Conservation (phyloP, 208 protist species). For the Acanthamoeba sp. region DNA sequence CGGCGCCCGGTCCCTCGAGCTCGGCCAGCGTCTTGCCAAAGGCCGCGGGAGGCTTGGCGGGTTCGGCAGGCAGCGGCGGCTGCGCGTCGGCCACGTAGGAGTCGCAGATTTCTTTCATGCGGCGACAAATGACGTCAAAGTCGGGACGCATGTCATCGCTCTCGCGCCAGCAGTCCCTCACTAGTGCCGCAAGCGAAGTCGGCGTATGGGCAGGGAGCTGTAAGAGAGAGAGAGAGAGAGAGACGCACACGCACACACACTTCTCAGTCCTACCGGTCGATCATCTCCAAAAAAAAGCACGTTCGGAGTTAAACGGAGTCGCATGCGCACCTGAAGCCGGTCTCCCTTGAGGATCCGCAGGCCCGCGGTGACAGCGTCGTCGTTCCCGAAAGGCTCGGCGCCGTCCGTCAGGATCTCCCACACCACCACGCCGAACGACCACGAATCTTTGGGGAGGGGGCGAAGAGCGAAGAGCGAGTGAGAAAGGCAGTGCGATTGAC, state of each 20-base stretch:
- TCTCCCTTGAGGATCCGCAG: slow-evolving; percentile 60
- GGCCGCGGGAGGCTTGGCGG: not conserved
- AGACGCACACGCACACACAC: too few relatives aligned
- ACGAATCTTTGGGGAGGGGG: too few relatives aligned
- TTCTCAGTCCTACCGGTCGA: too few relatives aligned
- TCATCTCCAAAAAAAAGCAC: not conserved
- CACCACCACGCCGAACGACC: slow-evolving; percentile 66
- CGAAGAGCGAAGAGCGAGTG: not conserved
- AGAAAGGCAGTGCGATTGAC: not conserved
- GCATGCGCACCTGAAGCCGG: not conserved
- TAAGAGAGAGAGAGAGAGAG: too few relatives aligned
- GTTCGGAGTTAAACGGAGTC: not conserved
- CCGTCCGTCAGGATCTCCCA: slow-evolving; percentile 76
- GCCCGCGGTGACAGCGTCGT: slow-evolving; percentile 40
- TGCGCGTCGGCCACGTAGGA: not conserved
- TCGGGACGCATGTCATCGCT: not conserved
- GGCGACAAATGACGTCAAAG: slow-evolving; percentile 24
- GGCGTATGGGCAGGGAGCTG: slow-evolving; percentile 27
- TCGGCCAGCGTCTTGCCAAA: slow-evolving; percentile 42
- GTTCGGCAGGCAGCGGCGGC: not conserved
- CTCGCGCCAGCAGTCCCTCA: slow-evolving; percentile 40
- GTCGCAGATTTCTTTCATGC: slow-evolving; percentile 16
- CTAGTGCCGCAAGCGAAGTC: not conserved
- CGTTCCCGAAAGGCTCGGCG: slow-evolving; percentile 63
- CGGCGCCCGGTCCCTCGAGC: not conserved